These are phyloP conservation scores for Suillus cothurnatus DNA, from an alignment of 768 basidiomycete genomes.

Conservation along the genomic window DNA sequence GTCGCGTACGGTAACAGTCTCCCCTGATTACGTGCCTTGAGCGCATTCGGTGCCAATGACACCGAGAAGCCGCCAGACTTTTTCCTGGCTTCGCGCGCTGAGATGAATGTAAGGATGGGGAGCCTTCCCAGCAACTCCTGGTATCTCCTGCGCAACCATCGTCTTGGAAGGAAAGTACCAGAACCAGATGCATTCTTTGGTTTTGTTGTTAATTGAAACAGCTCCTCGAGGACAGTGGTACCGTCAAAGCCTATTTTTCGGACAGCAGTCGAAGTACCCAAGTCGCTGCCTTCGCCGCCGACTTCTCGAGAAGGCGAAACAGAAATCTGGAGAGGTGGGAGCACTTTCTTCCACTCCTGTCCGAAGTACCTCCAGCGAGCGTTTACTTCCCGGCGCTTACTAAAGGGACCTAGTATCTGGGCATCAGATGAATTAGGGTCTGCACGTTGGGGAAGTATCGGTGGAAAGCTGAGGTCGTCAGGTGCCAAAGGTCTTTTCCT, in stretches of 20 bases:
- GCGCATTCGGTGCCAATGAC: slow-evolving; percentile 33
- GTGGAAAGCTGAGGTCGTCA: slow-evolving; percentile 48
- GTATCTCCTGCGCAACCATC: slow-evolving; percentile 53
- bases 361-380: slow-evolving; percentile 67
- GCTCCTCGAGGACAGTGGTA: slow-evolving; percentile 43
- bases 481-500: slow-evolving; percentile 46
- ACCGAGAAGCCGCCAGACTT: slow-evolving; percentile 29
- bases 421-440: slow-evolving; percentile 61
- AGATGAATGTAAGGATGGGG: slow-evolving; percentile 51
- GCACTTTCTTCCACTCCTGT: slow-evolving; percentile 53
- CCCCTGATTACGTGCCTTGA: slow-evolving; percentile 19
- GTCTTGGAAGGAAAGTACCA: slow-evolving; percentile 19
- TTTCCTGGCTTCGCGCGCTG: slow-evolving; percentile 5
- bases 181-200: slow-evolving; percentile 27
- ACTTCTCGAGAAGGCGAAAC: slow-evolving; percentile 19
- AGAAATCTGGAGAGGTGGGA: slow-evolving; percentile 61
- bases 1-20: slow-evolving; percentile 26
- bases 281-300: slow-evolving; percentile 11
- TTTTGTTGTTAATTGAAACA: slow-evolving; percentile 45
- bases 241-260: slow-evolving; percentile 46
- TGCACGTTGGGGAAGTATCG: slow-evolving; percentile 57
- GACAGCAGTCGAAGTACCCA: slow-evolving; percentile 28
- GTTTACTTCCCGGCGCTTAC: slow-evolving; percentile 76
- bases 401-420: slow-evolving; percentile 60
- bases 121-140: slow-evolving; percentile 59